Conservation (phyloP, 140 eudicot genomes). For the Anethum foeniculum region DNA sequence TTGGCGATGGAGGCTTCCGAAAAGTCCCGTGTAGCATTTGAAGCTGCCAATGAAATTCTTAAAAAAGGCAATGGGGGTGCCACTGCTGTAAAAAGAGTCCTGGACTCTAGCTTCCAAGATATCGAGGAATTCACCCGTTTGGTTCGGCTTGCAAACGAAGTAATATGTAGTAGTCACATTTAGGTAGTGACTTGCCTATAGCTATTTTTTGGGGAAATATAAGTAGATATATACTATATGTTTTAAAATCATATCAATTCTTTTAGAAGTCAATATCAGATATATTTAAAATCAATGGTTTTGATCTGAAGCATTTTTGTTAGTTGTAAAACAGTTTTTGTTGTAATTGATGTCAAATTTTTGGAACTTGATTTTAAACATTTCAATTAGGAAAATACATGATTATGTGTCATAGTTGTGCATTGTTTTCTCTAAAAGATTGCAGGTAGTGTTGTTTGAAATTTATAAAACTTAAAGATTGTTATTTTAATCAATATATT, state of each 20-base stretch:
- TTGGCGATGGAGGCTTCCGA: conserved; percentile 88
- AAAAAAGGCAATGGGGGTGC: conserved; percentile 47
- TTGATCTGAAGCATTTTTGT: neutral
- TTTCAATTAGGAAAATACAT: too few species aligned
- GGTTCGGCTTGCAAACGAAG: conserved; percentile 56
- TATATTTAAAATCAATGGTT: neutral
- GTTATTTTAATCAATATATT: too few species aligned
- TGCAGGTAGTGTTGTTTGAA: too few species aligned
- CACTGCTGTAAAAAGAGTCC: conserved; percentile 47
- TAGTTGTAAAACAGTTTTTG: neutral
- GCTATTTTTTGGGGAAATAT: neutral
- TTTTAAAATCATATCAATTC: neutral
- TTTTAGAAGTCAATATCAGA: neutral
- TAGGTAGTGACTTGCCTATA: neutral
- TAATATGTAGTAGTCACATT: conserved; percentile 28
- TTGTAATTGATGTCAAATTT: neutral
- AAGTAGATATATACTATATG: neutral
- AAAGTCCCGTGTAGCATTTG: conserved; percentile 46
- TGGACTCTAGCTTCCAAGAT: conserved; percentile 83
- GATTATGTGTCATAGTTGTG: too few species aligned
- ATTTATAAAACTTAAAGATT: too few species aligned
- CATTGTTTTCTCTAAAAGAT: too few species aligned
- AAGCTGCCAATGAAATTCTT: conserved; percentile 34
- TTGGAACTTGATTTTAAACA: neutral
- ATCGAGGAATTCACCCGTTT: conserved; percentile 43